Conservation (phyloP, 1,139 yeast genomes). For the Wickerhamomyces sp. region DNA sequence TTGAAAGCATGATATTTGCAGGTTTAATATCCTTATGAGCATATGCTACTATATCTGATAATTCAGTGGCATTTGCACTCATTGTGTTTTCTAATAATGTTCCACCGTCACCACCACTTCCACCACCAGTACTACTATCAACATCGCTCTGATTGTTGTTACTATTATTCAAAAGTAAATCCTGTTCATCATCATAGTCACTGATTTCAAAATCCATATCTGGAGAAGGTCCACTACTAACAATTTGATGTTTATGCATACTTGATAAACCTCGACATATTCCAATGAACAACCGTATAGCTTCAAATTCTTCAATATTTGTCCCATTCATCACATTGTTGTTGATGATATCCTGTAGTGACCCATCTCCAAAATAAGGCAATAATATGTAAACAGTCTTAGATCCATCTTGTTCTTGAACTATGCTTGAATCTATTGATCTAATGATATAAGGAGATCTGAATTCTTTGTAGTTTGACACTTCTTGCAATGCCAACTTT, state of each 20-base stretch:
- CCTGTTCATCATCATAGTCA: constrained; percentile 5
- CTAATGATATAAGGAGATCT: constrained; percentile 62
- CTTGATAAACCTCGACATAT: constrained; percentile 69
- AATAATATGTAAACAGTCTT: constrained; percentile 72
- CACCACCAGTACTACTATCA: constrained; percentile 1
- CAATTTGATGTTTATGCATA: constrained; percentile 62
- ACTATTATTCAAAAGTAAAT: constrained; percentile 1
- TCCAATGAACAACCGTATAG: constrained; percentile 58
- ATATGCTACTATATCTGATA: constrained; percentile 59
- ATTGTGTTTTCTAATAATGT: no score
- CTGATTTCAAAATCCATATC: neutral
- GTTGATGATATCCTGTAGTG: constrained; percentile 75
- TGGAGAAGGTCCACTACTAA: constrained; percentile 1
- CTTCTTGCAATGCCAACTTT: constrained; percentile 67
- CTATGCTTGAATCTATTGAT: constrained; percentile 64
- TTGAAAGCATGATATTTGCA: constrained; percentile 77
- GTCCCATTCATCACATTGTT: constrained; percentile 51
- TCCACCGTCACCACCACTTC: no score
- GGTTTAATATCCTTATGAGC: constrained; percentile 90
- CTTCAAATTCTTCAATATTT: constrained; percentile 54
- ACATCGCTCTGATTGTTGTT: constrained; percentile 6
- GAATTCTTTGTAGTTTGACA: constrained; percentile 70
- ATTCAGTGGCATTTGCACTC: constrained; percentile 35
- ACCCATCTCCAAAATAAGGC: constrained; percentile 69
- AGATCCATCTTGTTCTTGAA: constrained; percentile 74